phyloP scores from a whole-genome alignment of 768 basidiomycete species.

The Suillus decipiens region DNA sequence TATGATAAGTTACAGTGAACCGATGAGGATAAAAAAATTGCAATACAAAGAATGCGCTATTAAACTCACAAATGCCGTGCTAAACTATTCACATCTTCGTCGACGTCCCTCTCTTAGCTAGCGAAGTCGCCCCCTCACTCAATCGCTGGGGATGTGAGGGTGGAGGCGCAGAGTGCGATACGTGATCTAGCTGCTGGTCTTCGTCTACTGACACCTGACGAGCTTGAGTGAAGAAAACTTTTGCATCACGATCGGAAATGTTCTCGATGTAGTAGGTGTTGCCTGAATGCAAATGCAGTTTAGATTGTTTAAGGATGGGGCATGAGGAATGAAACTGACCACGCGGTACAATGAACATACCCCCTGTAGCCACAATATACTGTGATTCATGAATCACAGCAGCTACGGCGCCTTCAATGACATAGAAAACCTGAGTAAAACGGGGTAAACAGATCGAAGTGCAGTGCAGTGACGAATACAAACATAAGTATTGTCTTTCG shows the following conservation, averaged over 20 bases:
- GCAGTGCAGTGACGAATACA: constrained; percentile 29
- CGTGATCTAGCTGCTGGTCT: constrained; percentile 21
- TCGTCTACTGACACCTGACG: constrained; percentile 47
- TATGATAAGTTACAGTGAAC: neutral
- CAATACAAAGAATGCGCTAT: neutral
- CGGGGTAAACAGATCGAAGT: neutral
- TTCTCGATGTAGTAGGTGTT: constrained; percentile 93
- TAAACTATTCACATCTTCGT: constrained; percentile 4
- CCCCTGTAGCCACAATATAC: constrained; percentile 78
- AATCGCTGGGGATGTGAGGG: constrained; percentile 28
- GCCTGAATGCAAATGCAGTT: constrained; percentile 44
- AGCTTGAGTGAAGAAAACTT: constrained; percentile 91
- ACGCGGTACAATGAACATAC: constrained; percentile 88
- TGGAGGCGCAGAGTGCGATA: constrained; percentile 32
- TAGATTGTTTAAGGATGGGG: neutral
- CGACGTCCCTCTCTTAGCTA: constrained; percentile 14
- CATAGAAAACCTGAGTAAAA: constrained; percentile 62
- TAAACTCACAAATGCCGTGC: neutral
- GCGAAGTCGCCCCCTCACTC: constrained; percentile 23
- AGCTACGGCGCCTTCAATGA: constrained; percentile 86
- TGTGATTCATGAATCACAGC: constrained; percentile 80
- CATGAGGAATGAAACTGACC: constrained; percentile 46
- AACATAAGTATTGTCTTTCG: constrained; percentile 94
- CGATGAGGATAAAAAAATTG: neutral
- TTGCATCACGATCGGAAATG: constrained; percentile 75